A percentile compares a stretch with the other conserved stretches of the same genome.
phyloP scores from a whole-genome alignment of 2,329 filamentous ascomycete genomes.

The Fusarium odoratissimum region DNA sequence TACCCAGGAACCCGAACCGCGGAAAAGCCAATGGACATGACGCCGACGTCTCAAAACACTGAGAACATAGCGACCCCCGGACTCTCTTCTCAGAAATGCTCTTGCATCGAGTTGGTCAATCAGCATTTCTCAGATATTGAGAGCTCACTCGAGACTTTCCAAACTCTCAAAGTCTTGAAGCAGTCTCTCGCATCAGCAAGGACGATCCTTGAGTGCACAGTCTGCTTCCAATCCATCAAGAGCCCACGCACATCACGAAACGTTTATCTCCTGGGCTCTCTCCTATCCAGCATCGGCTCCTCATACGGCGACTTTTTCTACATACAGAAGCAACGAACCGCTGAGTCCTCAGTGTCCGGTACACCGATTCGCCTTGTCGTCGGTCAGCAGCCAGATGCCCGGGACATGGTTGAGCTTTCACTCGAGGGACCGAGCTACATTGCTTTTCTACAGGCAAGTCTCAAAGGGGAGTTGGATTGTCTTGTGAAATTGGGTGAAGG shows the following conservation, averaged over 20 bases:
- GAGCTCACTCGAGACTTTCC: slow-evolving; percentile 8
- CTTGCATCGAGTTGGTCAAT: slow-evolving; percentile 5
- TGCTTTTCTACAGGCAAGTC: background rate
- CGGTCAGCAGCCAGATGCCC: background rate
- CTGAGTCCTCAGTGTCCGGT: background rate
- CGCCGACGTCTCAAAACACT: fast-evolving
- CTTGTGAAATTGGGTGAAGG: slow-evolving; percentile 7
- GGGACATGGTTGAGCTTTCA: slow-evolving; percentile 4
- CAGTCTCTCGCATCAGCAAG: background rate
- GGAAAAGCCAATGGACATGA: background rate
- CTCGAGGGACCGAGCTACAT: slow-evolving; percentile 4
- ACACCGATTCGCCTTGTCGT: background rate
- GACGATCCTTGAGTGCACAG: background rate
- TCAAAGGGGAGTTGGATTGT: background rate
- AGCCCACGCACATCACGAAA: slow-evolving; percentile 10
- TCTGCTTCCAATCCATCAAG: slow-evolving; percentile 17
- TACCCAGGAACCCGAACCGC: background rate
- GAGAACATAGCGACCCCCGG: fast-evolving
- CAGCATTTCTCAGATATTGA: slow-evolving; percentile 15
- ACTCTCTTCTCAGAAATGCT: background rate
- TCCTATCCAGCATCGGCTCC: slow-evolving; percentile 3
- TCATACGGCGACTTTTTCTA: slow-evolving; percentile 21
- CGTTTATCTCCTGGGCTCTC: background rate
- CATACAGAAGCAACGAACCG: slow-evolving; percentile 4
- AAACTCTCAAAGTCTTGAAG: slow-evolving; percentile 16